Evolutionary conservation across 768 basidiomycete species (phyloP).

Genomic region (Boletus pseudo-olivaceus): DNA sequence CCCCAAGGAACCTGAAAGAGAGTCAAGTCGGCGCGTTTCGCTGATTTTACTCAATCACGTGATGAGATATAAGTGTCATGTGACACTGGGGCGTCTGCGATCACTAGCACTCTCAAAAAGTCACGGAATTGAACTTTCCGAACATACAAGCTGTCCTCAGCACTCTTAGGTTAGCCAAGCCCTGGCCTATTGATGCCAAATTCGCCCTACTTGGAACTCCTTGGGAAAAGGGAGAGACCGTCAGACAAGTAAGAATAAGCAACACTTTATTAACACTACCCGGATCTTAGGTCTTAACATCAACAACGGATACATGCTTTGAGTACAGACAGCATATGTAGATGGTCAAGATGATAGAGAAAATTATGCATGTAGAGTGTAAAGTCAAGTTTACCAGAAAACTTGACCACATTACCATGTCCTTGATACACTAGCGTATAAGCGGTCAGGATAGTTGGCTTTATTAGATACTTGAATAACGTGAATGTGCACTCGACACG

Average conservation of each 20-base stretch:
- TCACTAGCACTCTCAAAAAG: no score
- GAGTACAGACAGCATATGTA: neutral
- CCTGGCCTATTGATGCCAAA: no score
- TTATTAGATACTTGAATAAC: neutral
- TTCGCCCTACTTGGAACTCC: no score
- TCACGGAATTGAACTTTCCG: no score
- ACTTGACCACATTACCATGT: neutral
- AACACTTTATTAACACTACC: neutral
- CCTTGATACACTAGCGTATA: neutral
- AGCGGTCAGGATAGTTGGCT: neutral
- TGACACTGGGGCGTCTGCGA: neutral
- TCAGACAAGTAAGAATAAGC: neutral
- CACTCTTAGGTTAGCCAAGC: no score
- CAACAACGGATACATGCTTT: neutral
- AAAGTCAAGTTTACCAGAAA: neutral
- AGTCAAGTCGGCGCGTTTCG: neutral
- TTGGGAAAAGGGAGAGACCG: neutral
- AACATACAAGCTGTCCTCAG: no score
- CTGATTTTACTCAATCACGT: neutral
- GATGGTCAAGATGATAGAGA: neutral
- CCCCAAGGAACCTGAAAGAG: neutral
- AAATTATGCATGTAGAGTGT: neutral
- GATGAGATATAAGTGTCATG: neutral
- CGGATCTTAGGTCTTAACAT: no score
- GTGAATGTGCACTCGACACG: neutral